Evolutionary conservation across 2,329 filamentous ascomycete species (phyloP), one percentile per base, ranked within the genome.

Genomic region (Alternaria arborescens): DNA sequence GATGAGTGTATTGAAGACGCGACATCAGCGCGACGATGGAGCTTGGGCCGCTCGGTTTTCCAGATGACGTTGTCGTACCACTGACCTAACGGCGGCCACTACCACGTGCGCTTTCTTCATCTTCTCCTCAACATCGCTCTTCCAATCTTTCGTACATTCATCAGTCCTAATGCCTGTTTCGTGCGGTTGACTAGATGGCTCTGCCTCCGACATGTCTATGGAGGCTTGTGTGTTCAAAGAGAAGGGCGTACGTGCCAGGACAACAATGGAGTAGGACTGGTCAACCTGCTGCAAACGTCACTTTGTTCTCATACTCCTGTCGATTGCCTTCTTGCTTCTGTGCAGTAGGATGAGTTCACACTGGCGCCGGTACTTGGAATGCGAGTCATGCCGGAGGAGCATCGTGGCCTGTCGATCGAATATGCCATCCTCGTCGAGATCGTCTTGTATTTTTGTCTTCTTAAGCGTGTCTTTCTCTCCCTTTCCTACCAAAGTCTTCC

Each of bases 41-140:
- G 36, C 52, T 38, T 55, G 18, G 18, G 24, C 57, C 44, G 51
- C 43, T 22, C 20, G 30, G 14, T 24, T 30, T 48, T 11, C 20
- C 16, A n/a, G 42, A 55, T 55, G 52, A 55, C 52, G 57, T 51
- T 44, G 12, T 24, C 38, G 57, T 55, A 51, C 43, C 52, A 60
- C 14, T 38, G 36, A 58, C 30, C 30, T 46, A n/a, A 16, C 36
- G 48, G 18, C 51, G 48, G 18, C 57, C 34, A 41, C 44, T 43
- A n/a, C 34, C 11, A 18, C 11, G 43, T 52, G 22, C 43, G 47
- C 34, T 38, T 6, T 10, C 32, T 42, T 12, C 28, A 38, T 46
- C 38, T 16, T 36, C 28, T 38, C 28, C 24, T 28, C 43, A 55
- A 26, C n/a, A 14, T 16, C 16, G n/a, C 14, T 24, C n/a, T 44